Evolutionary conservation across 768 basidiomycete genomes (phyloP), one percentile per base, ranked within the genome.

Genomic region (Macrolepiota fuliginosa): DNA sequence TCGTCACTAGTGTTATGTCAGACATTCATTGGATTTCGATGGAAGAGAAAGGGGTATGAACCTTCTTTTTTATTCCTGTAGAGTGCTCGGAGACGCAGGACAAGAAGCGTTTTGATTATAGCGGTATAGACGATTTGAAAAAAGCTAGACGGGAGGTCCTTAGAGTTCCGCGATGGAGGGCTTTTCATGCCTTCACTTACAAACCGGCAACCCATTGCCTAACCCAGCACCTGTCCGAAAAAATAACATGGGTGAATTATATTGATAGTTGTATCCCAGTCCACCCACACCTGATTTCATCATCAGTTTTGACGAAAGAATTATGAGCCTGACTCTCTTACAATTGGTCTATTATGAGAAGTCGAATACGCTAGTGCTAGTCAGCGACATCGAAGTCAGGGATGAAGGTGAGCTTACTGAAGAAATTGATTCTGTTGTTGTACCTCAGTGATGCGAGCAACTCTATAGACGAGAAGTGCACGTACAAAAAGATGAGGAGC

Each of bases 111-210:
- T 35, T 59, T 59, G 37, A 59, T 59, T 5, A 52, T 39, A 12
- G 58, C 49, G 5, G 58, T 59, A n/a, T 59, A 51, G 1, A 51
- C 24, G n/a, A 59, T 19, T 37, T 59, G 50, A 27, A 59, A 59
- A 17, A 32, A 25, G n/a, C 58, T 59, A 9, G 2, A 9, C 11
- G 42, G 9, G 12, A 47, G 27, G 15, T 46, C 46, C 27, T 22
- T 2, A 32, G n/a, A 11, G 35, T 12, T 42, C 1, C 35, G 5
- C 11, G 1, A 5, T 45, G 10, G 0, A 56, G 17, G n/a, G 3
- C 9, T 6, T n/a, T 56, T 7, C 19, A 19, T 1, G 42, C 7
- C 7, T 10, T n/a, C 22, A 45, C 58, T 52, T 15, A 59, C 58
- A 59, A 59, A 12, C 50, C 50, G 9, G 39, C 49, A 12, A 59